Base-by-base conservation (phyloP, 257 asterid species). In the Knoxia roxburghii region DNA sequence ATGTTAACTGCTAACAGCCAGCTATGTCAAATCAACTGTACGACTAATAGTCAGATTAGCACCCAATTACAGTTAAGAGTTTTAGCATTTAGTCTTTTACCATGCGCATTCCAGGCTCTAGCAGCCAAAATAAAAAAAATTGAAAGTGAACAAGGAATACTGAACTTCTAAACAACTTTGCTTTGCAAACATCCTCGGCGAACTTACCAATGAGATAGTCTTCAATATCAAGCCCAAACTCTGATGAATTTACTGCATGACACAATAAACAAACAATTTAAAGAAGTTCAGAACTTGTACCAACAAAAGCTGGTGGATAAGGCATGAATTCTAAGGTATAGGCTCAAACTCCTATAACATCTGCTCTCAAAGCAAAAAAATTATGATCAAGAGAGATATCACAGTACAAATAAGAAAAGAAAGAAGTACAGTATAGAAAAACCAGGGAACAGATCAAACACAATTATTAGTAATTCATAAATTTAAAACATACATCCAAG, bases 181-280 rank as follows among this genome's bases (percentile, higher is more conserved):
- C 3, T 14, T 43, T 27, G 32, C 17, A 21, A 18, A 39, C 15
- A 11, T 1, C 9, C 5, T 35, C 14, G 40, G 29, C 9, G 53
- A 50, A 74, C 90, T 82, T 77, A 88, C 99, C 99, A 33, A 76
- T 64, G 58, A 94, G 95, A 78, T 88, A 94, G 78, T 94, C 97
- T 75, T 94, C 99, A 63, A 83, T 65, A 78, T 94, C 99, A 11
- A 94, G 95, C 52, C 95, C 95, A 77, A 90, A 86, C 59, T 90
- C 95, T 27, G 82, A 71, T 23, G 95, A 61, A 33, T 80, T 83
- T 68, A 94, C 99, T 94, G 91, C 56, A 68, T 52, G 64, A 35
- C 53, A 32, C 8, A 72, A 54, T 9, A 65, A 24, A 20, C 45
- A 50, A 77, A 68, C 54, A 78, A 68, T 58, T 17, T 65, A 40